Evolutionary conservation across 23 red algal species (phyloP).

Genomic region (Chondrus crispus): DNA sequence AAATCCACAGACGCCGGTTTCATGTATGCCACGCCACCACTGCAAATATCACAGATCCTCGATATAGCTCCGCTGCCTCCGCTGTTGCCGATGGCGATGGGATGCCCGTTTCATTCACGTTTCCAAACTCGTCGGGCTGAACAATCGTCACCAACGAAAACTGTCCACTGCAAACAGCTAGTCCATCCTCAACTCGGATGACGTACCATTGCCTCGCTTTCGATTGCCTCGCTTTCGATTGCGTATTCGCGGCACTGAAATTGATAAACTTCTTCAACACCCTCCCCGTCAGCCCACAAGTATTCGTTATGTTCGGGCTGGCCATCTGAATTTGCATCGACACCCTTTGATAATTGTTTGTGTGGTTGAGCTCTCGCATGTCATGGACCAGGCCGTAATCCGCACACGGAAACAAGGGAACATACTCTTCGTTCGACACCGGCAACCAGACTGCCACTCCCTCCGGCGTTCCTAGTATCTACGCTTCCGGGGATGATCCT

Average conservation of each 20-base stretch:
- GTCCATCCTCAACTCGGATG: background rate
- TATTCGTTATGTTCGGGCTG: background rate
- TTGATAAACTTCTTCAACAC: slow-evolving; percentile 4
- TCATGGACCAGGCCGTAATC: no score
- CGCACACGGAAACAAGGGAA: no score
- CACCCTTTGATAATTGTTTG: slow-evolving; percentile 12
- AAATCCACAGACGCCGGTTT: slow-evolving; percentile 12
- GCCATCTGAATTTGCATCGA: background rate
- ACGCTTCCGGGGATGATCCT: no score
- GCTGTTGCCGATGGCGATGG: background rate
- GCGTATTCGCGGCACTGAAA: background rate
- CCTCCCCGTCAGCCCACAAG: background rate
- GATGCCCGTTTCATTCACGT: background rate
- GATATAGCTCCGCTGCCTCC: background rate
- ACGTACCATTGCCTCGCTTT: background rate
- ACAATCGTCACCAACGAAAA: background rate
- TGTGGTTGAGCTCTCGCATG: no score
- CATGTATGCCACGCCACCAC: background rate
- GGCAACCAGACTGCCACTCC: no score
- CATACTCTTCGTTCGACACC: no score
- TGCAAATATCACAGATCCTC: background rate
- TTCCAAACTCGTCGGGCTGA: background rate
- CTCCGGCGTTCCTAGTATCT: no score
- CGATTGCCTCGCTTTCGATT: background rate
- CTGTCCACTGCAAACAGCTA: background rate